phyloP scores from a whole-genome alignment of 805 yeast genomes.

The Yarrowia phangngaensis region DNA sequence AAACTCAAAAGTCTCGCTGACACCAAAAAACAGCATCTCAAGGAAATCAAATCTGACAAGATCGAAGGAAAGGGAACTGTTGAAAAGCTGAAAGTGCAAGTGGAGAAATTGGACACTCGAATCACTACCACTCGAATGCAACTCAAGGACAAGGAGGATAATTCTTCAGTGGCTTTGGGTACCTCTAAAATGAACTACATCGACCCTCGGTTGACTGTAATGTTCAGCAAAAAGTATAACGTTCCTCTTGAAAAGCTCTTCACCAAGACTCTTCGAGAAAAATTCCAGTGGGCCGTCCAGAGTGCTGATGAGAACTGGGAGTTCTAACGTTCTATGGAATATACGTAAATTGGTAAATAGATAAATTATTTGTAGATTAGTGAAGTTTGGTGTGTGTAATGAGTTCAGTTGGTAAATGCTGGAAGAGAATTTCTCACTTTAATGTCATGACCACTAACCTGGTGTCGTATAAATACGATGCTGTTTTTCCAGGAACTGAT shows the following conservation, averaged over 20 bases:
- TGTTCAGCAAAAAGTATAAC: constrained; percentile 76
- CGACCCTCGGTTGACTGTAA: constrained; percentile 87
- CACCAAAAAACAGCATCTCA: constrained; percentile 43
- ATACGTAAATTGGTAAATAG: neutral
- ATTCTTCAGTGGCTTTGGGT: constrained; percentile 86
- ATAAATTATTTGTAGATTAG: constrained; percentile 24
- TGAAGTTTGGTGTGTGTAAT: too few species aligned
- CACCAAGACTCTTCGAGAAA: constrained; percentile 85
- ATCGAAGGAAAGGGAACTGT: constrained; percentile 53
- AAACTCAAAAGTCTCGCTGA: constrained; percentile 51
- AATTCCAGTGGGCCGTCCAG: constrained; percentile 94
- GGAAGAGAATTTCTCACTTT: too few species aligned
- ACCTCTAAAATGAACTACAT: constrained; percentile 93
- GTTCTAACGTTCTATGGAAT: constrained; percentile 46
- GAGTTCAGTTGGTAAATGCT: too few species aligned
- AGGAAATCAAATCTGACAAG: constrained; percentile 58
- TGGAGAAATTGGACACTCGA: constrained; percentile 68
- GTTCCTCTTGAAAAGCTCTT: constrained; percentile 92
- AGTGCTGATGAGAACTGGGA: constrained; percentile 85
- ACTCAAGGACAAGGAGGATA: constrained; percentile 88
- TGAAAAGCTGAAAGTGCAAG: constrained; percentile 68
- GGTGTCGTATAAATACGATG: too few species aligned
- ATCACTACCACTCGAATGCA: constrained; percentile 66
- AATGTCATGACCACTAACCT: too few species aligned
- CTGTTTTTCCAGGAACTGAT: too few species aligned